Evolutionary conservation across 1,284 basidiomycete genomes (phyloP), one percentile per base, ranked within the genome.

Genomic region (Papiliotrema terrestris): DNA sequence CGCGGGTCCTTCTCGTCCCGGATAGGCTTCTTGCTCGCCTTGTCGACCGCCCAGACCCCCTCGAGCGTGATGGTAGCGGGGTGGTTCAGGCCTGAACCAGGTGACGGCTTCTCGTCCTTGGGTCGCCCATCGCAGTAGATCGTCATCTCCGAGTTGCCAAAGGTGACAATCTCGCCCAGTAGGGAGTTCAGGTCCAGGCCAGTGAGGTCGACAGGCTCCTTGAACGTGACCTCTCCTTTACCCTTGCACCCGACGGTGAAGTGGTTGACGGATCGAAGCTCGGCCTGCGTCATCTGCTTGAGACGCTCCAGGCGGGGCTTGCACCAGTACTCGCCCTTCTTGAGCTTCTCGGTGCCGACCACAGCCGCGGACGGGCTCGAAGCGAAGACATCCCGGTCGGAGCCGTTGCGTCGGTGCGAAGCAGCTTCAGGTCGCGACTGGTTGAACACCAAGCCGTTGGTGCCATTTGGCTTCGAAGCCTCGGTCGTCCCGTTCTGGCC

Each of bases 121-220:
- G 87, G 84, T 52, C 86, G 86, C 54, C 84, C 85, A 61, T 96
- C 91, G 2, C 93, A 92, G 75, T 98, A 98, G 48, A 98, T 92
- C 54, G 84, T 86, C 67, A 90, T 89, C 73, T 96, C 91, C 78
- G 90, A 89, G 72, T 91, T 86, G 56, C 92, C 88, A 71, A 99
- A 93, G 50, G 87, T 83, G 39, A 98, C 85, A 58, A 93, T 82
- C 54, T 86, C 84, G n/a, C 94, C 96, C 5, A 92, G 81, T 32
- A 98, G 82, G 52, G 87, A 86, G 23, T 85, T 83, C 44, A 98
- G 83, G 19, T 85, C 80, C 49, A 97, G 80, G 22, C 86, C 86
- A 19, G 93, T 97, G 54, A 98, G 83, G 72, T 98, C 93, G 54
- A 98, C 95, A 0, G 91, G 85, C 57, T 92, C 86, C 45, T 92